Conservation (phyloP, 257 asterid genomes). For the Nyctanthes arbortristis region DNA sequence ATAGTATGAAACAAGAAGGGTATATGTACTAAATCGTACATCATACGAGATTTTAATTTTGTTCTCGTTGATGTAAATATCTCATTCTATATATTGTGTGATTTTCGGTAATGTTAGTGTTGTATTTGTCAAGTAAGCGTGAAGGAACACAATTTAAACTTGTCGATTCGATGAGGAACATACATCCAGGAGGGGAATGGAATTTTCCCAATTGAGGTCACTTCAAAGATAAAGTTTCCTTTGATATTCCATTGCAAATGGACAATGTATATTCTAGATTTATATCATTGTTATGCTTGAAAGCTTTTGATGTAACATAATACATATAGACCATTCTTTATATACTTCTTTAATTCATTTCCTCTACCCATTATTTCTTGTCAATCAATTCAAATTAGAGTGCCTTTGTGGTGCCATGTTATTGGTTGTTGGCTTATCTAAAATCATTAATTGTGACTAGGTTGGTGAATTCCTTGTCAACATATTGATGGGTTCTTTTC, state of each 20-base stretch:
- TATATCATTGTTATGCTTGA: neutral
- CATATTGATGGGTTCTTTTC: neutral
- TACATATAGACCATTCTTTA: neutral
- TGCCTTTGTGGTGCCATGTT: slow-evolving; percentile 11
- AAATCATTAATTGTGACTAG: neutral
- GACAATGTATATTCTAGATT: neutral
- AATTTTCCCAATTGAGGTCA: neutral
- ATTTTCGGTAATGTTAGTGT: no score
- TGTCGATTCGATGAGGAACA: neutral
- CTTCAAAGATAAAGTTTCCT: slow-evolving; percentile 5
- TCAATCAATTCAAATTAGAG: slow-evolving; percentile 19
- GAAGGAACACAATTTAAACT: neutral
- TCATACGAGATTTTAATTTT: neutral
- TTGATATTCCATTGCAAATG: neutral
- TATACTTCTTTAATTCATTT: neutral
- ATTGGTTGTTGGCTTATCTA: slow-evolving; percentile 20
- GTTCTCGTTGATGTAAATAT: no score
- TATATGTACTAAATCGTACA: no score
- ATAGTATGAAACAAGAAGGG: no score
- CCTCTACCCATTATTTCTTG: neutral
- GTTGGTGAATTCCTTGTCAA: slow-evolving; percentile 13
- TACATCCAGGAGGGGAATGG: neutral
- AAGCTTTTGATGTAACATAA: slow-evolving; percentile 12
- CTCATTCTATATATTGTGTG: no score
- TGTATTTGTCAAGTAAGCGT: neutral